Percentiles rank a stretch among this genome's conserved stretches.
Evolutionary conservation across 2,329 filamentous ascomycete species (phyloP).

Genomic region (Venturiaceae sp.): DNA sequence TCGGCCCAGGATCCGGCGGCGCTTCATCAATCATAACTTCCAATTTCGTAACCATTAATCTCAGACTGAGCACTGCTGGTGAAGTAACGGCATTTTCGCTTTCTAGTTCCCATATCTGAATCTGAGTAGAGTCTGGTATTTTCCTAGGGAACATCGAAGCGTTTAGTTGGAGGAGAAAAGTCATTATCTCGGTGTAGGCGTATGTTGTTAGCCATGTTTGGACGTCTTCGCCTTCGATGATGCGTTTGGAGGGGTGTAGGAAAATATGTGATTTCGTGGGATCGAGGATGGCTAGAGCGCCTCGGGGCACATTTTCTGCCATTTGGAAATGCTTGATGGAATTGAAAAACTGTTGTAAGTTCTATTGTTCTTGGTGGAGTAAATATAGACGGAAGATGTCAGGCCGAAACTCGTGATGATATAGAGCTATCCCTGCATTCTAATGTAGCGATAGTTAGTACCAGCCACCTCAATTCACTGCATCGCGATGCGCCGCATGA

Average conservation of each 20-base stretch:
- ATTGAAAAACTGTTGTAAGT: neutral
- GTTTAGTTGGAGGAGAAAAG: conserved; percentile 85
- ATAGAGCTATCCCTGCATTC: neutral
- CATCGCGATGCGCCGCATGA: neutral
- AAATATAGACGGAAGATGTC: neutral
- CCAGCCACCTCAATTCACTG: neutral
- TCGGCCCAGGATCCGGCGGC: conserved; percentile 75
- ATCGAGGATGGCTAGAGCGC: neutral
- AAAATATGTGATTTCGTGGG: conserved; percentile 42
- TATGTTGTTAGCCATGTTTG: conserved; percentile 66
- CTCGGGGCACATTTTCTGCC: neutral
- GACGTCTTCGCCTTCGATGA: conserved; percentile 79
- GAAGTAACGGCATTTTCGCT: conserved; percentile 36
- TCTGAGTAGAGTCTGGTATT: conserved; percentile 24
- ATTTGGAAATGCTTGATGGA: neutral
- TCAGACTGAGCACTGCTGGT: conserved; percentile 53
- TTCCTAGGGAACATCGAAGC: conserved; percentile 69
- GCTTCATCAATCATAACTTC: conserved; percentile 62
- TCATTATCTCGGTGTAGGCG: conserved; percentile 80
- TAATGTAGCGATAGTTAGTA: neutral
- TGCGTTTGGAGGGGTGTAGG: conserved; percentile 62
- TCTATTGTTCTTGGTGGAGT: neutral
- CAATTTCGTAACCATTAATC: conserved; percentile 55
- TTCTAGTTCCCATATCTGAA: conserved; percentile 43
- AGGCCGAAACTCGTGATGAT: neutral